These are phyloP conservation scores for Clavaria fumosa DNA, from an alignment of 768 basidiomycete genomes.

Conservation along the genomic window DNA sequence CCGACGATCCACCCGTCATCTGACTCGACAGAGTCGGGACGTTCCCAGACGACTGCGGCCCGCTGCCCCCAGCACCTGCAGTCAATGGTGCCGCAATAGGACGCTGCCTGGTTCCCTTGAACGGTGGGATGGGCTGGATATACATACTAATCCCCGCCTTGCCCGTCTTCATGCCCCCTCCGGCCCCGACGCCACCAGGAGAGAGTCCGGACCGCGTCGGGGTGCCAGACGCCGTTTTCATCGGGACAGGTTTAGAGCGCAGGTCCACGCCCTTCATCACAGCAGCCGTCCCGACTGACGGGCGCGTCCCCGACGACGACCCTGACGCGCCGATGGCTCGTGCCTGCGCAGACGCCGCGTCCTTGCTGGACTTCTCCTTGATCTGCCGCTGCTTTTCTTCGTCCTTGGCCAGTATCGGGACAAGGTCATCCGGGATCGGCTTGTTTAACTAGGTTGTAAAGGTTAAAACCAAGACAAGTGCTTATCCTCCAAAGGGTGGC, in stretches of 20 bases:
- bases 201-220: slow-evolving; percentile 13
- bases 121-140: slow-evolving; percentile 85
- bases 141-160: slow-evolving; percentile 50
- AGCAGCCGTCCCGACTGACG: slow-evolving; percentile 6
- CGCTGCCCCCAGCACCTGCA: no score
- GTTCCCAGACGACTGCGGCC: slow-evolving; percentile 7
- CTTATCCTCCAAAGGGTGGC: slow-evolving; percentile 10
- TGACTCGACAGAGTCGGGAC: slow-evolving; percentile 10
- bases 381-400: slow-evolving; percentile 80
- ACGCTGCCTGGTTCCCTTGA: slow-evolving; percentile 45
- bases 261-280: slow-evolving; percentile 1
- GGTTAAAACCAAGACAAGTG: slow-evolving; percentile 2
- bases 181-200: slow-evolving; percentile 13
- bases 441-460: slow-evolving; percentile 58
- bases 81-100: slow-evolving; percentile 11
- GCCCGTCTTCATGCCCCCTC: slow-evolving; percentile 17
- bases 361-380: slow-evolving; percentile 56
- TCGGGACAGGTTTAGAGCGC: background rate
- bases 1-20: no score
- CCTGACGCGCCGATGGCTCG: slow-evolving; percentile 53
- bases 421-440: slow-evolving; percentile 88
- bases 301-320: slow-evolving; percentile 23
- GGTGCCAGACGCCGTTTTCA: background rate
- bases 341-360: slow-evolving; percentile 50
- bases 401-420: slow-evolving; percentile 86